Evolutionary conservation across 805 yeast species (phyloP), one percentile per base, ranked within the genome.

Genomic region (Saccharomycopsis fibuligera): DNA sequence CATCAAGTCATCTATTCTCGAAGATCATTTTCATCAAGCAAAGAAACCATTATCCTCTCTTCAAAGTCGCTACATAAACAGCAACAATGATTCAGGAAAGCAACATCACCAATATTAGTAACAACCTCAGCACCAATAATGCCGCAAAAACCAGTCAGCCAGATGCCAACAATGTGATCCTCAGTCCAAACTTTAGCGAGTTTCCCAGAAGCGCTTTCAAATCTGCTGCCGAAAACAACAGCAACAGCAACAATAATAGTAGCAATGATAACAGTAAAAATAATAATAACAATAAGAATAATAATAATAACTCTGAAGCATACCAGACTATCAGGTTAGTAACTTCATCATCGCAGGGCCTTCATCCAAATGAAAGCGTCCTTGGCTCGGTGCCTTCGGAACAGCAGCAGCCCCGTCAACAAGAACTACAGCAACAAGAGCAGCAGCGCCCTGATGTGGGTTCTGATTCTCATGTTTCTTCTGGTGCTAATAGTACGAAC

Each of bases 141-240:
- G n/a, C n/a, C n/a, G n/a, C n/a, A n/a, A n/a, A n/a, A n/a, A n/a
- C n/a, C n/a, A n/a, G n/a, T n/a, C n/a, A n/a, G n/a, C 12, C 31
- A 6, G 37, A 33, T 8, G n/a, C 9, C 37, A n/a, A 8, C 37
- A 16, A 8, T 33, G 9, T 16, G 37, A 22, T 19, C 10, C 39
- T 42, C 39, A 45, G 48, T 39, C 51, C 51, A n/a, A 47, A 35
- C 33, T 47, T 47, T 27, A 16, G 40, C n/a, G 43, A 47, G 10
- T 43, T 47, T 8, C 45, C 45, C 19, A 30, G 50, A 29, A 22
- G 12, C 12, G n/a, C n/a, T n/a, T n/a, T n/a, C n/a, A n/a, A n/a
- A n/a, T n/a, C n/a, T n/a, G n/a, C n/a, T n/a, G n/a, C n/a, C n/a
- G n/a, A n/a, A n/a, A n/a, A n/a, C n/a, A 6, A 9, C 5, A 8